Evolutionary conservation across 768 basidiomycete genomes (phyloP), one percentile per base, ranked within the genome.

Genomic region (Collybia sordida): DNA sequence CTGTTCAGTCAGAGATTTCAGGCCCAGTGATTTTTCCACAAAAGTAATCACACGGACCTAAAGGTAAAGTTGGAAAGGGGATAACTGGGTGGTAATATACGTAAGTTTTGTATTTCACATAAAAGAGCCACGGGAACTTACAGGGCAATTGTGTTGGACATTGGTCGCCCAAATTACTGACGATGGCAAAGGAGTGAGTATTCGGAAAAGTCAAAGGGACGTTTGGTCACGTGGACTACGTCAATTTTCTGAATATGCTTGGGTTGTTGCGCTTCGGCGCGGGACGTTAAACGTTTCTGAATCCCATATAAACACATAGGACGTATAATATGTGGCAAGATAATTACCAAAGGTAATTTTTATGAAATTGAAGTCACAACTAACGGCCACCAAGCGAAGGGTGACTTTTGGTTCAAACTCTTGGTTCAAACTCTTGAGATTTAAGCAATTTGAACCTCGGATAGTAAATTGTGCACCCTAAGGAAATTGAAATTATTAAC

Each of bases 21-120:
- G 40, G 35, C 8, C 15, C 39, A 39, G 59, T 39, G n/a, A 31
- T 12, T 12, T 14, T 11, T 31, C 31, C 31, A 31, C 31, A 11
- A 3, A 31, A 31, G 11, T 31, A 31, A 31, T 31, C 31, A 31
- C 14, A 35, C 59, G 38, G 49, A 88, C 90, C 89, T 93, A 73
- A 96, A 95, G 5, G 92, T 92, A 62, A 93, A 96, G 70, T 95
- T 93, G 39, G 91, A 90, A 6, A 92, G 77, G 0, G 88, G 90
- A 58, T 93, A 93, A 6, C 90, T 91, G 53, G 17, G 31, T 19
- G 24, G 35, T 38, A 55, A 15, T 49, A 54, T 52, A 44, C 23
- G 42, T 23, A 8, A 31, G 36, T 31, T 4, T 31, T 31, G 14
- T 31, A 11, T 11, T 11, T 31, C 14, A 11, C 3, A 6, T 31